Evolutionary conservation across 345 rosid species (phyloP).

Genomic region (Garcia nutans): DNA sequence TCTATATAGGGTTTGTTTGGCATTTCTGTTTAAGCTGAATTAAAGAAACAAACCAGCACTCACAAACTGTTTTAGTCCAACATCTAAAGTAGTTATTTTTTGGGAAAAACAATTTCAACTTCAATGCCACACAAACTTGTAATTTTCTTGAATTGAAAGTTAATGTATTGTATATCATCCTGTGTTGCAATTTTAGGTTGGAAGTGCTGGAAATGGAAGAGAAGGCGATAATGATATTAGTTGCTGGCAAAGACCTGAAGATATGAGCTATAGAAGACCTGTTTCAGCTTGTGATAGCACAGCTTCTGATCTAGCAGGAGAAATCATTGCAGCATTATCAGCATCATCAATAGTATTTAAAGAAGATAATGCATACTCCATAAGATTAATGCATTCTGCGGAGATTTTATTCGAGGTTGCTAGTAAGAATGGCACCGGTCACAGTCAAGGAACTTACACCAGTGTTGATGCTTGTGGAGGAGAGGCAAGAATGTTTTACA

Average conservation of each 20-base stretch:
- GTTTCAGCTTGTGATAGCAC: constrained; percentile 39
- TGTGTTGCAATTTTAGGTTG: constrained; percentile 41
- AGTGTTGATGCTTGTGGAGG: constrained; percentile 40
- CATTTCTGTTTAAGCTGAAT: too few relatives aligned
- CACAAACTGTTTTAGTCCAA: too few relatives aligned
- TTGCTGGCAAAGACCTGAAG: constrained; percentile 76
- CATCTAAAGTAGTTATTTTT: too few relatives aligned
- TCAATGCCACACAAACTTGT: too few relatives aligned
- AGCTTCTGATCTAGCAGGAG: constrained; percentile 60
- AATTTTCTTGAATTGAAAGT: neutral
- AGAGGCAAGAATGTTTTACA: constrained; percentile 43
- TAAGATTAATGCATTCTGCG: constrained; percentile 32
- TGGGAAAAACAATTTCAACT: too few relatives aligned
- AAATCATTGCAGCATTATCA: constrained; percentile 51
- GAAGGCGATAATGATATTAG: constrained; percentile 34
- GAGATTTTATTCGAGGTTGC: constrained; percentile 36
- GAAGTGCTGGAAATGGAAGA: constrained; percentile 33
- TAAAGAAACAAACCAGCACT: too few relatives aligned
- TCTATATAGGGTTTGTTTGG: too few relatives aligned
- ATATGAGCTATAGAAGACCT: constrained; percentile 49
- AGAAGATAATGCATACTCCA: constrained; percentile 39
- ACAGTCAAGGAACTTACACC: constrained; percentile 34
- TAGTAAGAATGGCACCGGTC: constrained; percentile 22
- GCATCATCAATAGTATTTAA: constrained; percentile 59
- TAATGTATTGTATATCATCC: neutral